Evolutionary conservation across 257 asterid genomes (phyloP).

Genomic region (Mentha longifolia): DNA sequence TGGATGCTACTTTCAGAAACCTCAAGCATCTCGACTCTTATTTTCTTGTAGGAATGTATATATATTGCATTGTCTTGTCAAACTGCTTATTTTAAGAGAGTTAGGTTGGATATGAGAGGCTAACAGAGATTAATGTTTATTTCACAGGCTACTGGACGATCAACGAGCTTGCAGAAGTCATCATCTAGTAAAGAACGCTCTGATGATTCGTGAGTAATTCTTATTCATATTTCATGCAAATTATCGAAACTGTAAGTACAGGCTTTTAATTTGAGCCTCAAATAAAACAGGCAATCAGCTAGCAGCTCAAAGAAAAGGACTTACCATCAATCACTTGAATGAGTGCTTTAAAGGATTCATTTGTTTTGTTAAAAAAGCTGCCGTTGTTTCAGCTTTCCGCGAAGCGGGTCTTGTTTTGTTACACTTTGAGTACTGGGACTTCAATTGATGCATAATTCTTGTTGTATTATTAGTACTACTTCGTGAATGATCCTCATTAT

Average conservation of each 20-base stretch:
- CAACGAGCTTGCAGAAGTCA: conserved; percentile 60
- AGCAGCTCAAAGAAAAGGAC: conserved; percentile 72
- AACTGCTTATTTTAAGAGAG: not conserved
- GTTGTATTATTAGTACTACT: conserved; percentile 42
- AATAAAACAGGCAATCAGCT: conserved; percentile 58
- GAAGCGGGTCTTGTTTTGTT: conserved; percentile 35
- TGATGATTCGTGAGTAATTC: conserved; percentile 68
- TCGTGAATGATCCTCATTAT: conserved; percentile 26
- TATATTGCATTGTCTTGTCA: not conserved
- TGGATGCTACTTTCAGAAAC: not conserved
- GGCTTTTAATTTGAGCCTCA: conserved; percentile 20
- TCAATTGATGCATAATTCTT: conserved; percentile 39
- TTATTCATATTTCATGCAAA: not conserved
- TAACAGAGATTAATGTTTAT: conserved; percentile 35
- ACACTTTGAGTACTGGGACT: conserved; percentile 35
- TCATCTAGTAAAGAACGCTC: conserved; percentile 63
- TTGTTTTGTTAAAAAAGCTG: conserved; percentile 22
- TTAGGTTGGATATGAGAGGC: conserved; percentile 24
- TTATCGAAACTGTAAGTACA: not conserved
- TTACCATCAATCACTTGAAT: conserved; percentile 45
- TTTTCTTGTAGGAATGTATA: not conserved
- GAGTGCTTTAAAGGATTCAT: conserved; percentile 27
- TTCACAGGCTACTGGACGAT: conserved; percentile 60
- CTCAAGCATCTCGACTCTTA: conserved; percentile 2
- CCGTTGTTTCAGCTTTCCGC: conserved; percentile 29